Base-by-base conservation (phyloP, 331 rosid species). In the Quercus phellos region DNA sequence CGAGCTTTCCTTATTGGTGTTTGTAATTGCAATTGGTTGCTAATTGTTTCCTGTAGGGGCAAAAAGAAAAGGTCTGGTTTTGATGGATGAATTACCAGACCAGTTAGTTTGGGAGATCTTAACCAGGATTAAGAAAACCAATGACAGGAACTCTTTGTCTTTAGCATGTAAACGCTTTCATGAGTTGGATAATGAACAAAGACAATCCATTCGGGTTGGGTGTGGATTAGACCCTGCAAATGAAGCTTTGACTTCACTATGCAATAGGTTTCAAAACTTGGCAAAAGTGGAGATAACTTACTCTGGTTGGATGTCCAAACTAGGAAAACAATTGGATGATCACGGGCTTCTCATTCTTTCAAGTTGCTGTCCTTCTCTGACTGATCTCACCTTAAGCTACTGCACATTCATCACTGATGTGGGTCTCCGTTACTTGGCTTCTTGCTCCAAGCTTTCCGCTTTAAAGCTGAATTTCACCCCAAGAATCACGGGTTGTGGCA, bases 271-370 rank as follows among this genome's bases (percentile, higher is more conserved):
- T 82, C 66, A 54, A 2, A 89, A 84, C 68, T 83, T 94, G 87
- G 84, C 84, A 13, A 81, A 76, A 81, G 86, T 94, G 0, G 97
- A 94, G 86, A 92, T 94, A 26, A 81, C 85, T 19, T 92, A 94
- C 68, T 79, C 96, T 32, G 97, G 98, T 68, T 92, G 98, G 98
- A 90, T 94, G 97, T 94, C 97, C 6, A 94, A 92, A 73, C 79
- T 92, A 42, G 98, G 98, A 43, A 94, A 89, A 77, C 98, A 92
- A 55, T 83, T 94, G 77, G 98, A 94, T 83, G 97, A 94, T 61
- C 90, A 81, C 63, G 98, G 98, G 16, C 97, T 94, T 67, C 76
- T 87, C 17, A 70, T 89, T 75, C 94, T 94, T 73, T 84, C 96
- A 17, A 77, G 30, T 68, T 72, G 70, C 51, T 92, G 93, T 71